Conservation (phyloP, 345 rosid species). For the Euphorbia pulcherrima region DNA sequence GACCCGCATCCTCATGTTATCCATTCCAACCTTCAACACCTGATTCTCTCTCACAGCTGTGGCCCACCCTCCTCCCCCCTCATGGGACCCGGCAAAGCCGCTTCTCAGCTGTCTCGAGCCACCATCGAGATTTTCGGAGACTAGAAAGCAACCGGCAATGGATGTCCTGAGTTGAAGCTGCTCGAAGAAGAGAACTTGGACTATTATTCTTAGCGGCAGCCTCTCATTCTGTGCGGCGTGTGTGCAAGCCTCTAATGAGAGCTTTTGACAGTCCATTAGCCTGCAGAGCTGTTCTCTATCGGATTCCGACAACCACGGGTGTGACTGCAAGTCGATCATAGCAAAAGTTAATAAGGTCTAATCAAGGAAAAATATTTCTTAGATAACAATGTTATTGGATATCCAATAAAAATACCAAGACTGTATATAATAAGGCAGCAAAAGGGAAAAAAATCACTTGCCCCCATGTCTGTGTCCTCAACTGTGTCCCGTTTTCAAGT, state of each 20-base stretch:
- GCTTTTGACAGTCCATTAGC: slow-evolving; percentile 92
- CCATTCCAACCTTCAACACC: slow-evolving; percentile 95
- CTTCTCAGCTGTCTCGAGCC: slow-evolving; percentile 84
- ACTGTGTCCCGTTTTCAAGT: too few species aligned
- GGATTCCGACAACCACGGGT: slow-evolving; percentile 86
- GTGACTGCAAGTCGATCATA: slow-evolving; percentile 59
- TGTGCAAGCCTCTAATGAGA: slow-evolving; percentile 94
- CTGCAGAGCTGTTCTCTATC: slow-evolving; percentile 94
- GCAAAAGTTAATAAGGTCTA: slow-evolving; percentile 14
- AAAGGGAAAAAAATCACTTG: too few species aligned
- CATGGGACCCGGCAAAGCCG: slow-evolving; percentile 60
- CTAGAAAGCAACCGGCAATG: slow-evolving; percentile 89
- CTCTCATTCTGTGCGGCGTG: slow-evolving; percentile 98
- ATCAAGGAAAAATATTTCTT: not conserved
- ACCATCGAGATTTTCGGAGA: slow-evolving; percentile 88
- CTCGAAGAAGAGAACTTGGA: slow-evolving; percentile 96
- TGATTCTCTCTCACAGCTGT: slow-evolving; percentile 93
- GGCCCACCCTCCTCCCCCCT: slow-evolving; percentile 92
- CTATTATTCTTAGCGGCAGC: slow-evolving; percentile 76
- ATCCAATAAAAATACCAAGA: too few species aligned
- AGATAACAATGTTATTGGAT: too few species aligned
- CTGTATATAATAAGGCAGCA: too few species aligned
- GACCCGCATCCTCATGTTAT: slow-evolving; percentile 87
- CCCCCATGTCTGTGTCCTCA: too few species aligned
- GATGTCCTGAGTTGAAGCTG: slow-evolving; percentile 98